Evolutionary conservation across 2,329 filamentous ascomycete species (phyloP), one percentile per base, ranked within the genome.

Genomic region (Tolypocladium paradoxum): DNA sequence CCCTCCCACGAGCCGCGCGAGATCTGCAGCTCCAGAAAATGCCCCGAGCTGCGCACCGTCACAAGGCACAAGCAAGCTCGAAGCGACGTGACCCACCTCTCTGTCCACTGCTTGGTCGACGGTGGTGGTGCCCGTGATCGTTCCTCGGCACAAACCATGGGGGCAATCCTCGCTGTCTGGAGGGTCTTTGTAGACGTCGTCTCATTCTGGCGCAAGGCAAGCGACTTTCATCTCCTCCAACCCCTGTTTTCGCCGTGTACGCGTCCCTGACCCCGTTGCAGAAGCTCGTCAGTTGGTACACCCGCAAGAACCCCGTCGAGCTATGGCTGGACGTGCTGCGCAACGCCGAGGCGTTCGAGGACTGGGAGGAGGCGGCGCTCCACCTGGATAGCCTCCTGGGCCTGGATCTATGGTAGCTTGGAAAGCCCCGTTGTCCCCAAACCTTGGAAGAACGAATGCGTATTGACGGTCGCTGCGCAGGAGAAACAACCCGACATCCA

Each of bases 311-410:
- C 49, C 78, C 80, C 2, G 76, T 80, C 49, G 81, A 86, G 58
- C 72, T 83, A 52, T 84, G 88, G 72, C 76, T 86, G 45, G 77
- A 86, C 56, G 73, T 77, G 27, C 73, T 95, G 48, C 77, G 76
- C 51, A 78, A 82, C 54, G 87, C 89, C 20, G 76, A 82, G 58
- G 77, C 79, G 29, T 95, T 86, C 64, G 88, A 93, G 63, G 86
- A 93, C 65, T 96, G 90, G 90, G 85, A 92, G 65, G 84, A 85
- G 58, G 84, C 86, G n/a, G 89, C 90, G 1, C 79, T 87, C 57
- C 81, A 88, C 62, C 78, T 96, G n/a, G 91, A 96, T 68, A 85
- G 86, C 62, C 74, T 88, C 20, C 76, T 90, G n/a, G 85, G 85
- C 43, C 82, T 90, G 60, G 88, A 95, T 69, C 69, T 90, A 56